Evolutionary conservation across 352 stramenopile genomes (phyloP), one percentile per base, ranked within the genome.

Genomic region (Phytophthora melonis): DNA sequence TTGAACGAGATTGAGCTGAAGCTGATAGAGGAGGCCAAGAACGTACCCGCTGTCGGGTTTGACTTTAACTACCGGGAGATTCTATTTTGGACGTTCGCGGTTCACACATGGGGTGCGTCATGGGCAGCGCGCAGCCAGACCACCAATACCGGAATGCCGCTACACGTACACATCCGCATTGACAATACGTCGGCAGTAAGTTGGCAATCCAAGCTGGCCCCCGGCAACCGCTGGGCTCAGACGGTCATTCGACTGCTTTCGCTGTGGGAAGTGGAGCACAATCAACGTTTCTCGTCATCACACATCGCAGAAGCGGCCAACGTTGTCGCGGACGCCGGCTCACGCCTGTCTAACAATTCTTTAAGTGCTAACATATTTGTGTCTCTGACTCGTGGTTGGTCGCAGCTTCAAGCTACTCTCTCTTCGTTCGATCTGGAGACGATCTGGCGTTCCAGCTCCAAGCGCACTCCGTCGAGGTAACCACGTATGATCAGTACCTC

Each of bases 91-190:
- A 58, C 54, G 0, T 59, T 75, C 23, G 66, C 62, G 0, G 60
- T 67, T 1, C 55, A 69, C 16, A 18, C 49, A 3, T 72, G 63
- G 60, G 54, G 39, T 0, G 0, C 2, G 0, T 11, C 18, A 0
- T n/a, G 57, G 58, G 21, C 53, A 7, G 27, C 3, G 14, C 41
- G 45, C 6, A n/a, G 8, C 32, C 21, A 10, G 13, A 2, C 32
- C 25, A 0, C 16, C 7, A 23, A 34, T 5, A 14, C 2, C 1
- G n/a, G 25, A 19, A 0, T 2, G 3, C 55, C 49, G 2, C 13
- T 70, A 2, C 73, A 80, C 19, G 55, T 76, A 0, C 63, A 71
- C 6, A 71, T 80, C 18, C 67, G 41, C 1, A 80, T 73, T 43
- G 73, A 80, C 47, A 76, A 76, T 14, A 72, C 36, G 0, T 77